These are phyloP conservation scores for Calonectria pseudoturangicola DNA, from an alignment of 2,329 filamentous ascomycete species.

Conservation along the genomic window DNA sequence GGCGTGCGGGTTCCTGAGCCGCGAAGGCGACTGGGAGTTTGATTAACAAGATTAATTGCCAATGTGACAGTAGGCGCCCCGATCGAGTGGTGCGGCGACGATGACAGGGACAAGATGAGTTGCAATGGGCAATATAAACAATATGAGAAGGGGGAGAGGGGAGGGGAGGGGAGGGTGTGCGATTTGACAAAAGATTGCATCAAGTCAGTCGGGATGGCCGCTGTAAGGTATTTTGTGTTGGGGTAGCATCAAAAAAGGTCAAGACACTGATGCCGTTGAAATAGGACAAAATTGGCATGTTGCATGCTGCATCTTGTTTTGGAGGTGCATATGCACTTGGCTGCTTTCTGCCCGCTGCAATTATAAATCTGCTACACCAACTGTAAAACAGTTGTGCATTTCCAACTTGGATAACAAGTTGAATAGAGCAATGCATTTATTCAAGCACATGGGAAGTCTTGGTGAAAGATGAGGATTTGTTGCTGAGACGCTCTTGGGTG, in stretches of 20 bases:
- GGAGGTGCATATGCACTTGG: slow-evolving; percentile 20
- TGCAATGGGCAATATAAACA: neutral
- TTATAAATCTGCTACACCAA: neutral
- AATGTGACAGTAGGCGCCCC: slow-evolving; percentile 11
- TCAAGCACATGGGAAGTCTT: too few relatives aligned
- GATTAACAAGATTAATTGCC: slow-evolving; percentile 14
- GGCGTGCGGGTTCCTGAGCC: neutral
- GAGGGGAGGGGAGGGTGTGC: neutral
- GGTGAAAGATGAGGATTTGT: too few relatives aligned
- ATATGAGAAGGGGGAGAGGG: neutral
- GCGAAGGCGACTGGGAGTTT: slow-evolving; percentile 20
- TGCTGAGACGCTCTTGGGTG: too few relatives aligned
- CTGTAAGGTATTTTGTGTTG: neutral
- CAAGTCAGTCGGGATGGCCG: neutral
- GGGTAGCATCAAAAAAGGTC: neutral
- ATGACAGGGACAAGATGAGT: slow-evolving; percentile 17
- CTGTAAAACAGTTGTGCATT: neutral
- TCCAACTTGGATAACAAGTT: neutral
- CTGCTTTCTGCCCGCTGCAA: slow-evolving; percentile 1
- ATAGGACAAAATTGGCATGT: slow-evolving; percentile 8
- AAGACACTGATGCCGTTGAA: neutral
- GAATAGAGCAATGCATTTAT: too few relatives aligned
- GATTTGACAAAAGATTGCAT: neutral
- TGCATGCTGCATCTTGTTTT: slow-evolving; percentile 19
- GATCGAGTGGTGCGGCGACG: neutral